Evolutionary conservation across 2,329 filamentous ascomycete genomes (phyloP).

Genomic region (Diaporthe amygdali): DNA sequence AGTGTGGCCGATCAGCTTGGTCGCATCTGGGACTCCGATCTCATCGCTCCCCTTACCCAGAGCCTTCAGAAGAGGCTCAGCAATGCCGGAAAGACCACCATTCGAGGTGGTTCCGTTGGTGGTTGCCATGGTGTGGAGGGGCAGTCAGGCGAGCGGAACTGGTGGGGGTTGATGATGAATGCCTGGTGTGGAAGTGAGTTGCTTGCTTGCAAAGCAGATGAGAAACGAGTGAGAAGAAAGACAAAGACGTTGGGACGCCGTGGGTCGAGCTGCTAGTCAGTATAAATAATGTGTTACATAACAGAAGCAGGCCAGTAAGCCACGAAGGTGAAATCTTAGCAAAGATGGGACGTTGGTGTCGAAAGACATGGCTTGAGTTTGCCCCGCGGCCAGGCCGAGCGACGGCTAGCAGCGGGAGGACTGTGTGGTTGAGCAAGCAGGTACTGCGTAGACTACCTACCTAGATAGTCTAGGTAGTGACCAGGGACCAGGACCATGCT

Average conservation of each 20-base stretch:
- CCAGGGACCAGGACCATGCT: too few species aligned
- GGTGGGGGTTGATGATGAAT: neutral
- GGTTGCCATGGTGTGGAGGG: constrained; percentile 18
- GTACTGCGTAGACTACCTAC: too few species aligned
- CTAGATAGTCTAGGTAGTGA: too few species aligned
- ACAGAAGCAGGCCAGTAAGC: constrained; percentile 9
- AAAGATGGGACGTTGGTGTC: constrained; percentile 7
- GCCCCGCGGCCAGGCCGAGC: constrained; percentile 13
- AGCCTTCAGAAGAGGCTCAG: constrained; percentile 1
- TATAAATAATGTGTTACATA: constrained; percentile 12
- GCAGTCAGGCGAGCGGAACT: neutral
- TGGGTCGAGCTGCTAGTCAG: constrained; percentile 13
- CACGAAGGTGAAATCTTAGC: neutral
- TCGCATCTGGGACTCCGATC: constrained; percentile 62
- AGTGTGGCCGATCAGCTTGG: constrained; percentile 91
- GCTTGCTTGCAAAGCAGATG: neutral
- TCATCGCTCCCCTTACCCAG: constrained; percentile 1
- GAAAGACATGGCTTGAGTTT: constrained; percentile 10
- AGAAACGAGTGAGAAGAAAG: neutral
- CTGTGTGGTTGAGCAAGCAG: too few species aligned
- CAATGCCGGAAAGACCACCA: constrained; percentile 6
- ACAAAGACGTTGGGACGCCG: neutral
- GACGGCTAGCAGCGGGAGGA: constrained; percentile 13
- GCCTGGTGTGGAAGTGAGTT: neutral
- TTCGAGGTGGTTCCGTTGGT: constrained; percentile 19